Base-by-base conservation (phyloP, 257 asterid genomes). In the Ocimum tenuiflorum region DNA sequence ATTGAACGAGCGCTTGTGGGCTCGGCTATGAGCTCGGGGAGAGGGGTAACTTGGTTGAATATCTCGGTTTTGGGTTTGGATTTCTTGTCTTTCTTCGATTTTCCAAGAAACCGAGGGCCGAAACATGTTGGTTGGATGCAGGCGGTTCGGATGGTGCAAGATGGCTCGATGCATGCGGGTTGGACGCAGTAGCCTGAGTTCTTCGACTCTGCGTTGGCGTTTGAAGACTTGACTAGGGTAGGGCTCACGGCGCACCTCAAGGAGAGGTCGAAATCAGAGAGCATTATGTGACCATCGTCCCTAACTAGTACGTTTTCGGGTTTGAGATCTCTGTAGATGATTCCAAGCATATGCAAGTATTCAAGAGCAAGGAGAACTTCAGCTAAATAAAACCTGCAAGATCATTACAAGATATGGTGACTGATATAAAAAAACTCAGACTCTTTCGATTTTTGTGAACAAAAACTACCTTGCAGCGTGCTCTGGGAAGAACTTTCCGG, bases 231-330 rank as follows among this genome's bases (percentile, higher is more conserved):
- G 75, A 85, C 81, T 5, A 85, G 31, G 17, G 91, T 85, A 3
- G 91, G 91, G 68, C 83, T 78, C 18, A 80, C 82, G 0, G 83
- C 65, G 15, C 91, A 85, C 76, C 91, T 69, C 72, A 85, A 67
- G 55, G 91, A 85, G 80, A 85, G 88, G 80, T 85, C 91, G 11
- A 85, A 85, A 78, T 85, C 91, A 0, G 91, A 85, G 50, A 82
- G 91, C 91, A 85, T 85, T 75, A 85, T 85, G 42, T 85, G 91
- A 10, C 91, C 91, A 9, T 85, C 91, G 72, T 85, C 86, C 19
- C 91, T 66, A 17, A 82, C 91, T 22, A 85, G 39, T 7, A 85
- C 76, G 12, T 85, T 85, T 73, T 85, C 91, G 7, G 91, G 91
- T 72, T 85, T 85, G 2, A 85, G 85, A 43, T 85, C 91, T 69